These are phyloP conservation scores for Pichia sp. DNA, from an alignment of 1,139 yeast species.

Conservation along the genomic window DNA sequence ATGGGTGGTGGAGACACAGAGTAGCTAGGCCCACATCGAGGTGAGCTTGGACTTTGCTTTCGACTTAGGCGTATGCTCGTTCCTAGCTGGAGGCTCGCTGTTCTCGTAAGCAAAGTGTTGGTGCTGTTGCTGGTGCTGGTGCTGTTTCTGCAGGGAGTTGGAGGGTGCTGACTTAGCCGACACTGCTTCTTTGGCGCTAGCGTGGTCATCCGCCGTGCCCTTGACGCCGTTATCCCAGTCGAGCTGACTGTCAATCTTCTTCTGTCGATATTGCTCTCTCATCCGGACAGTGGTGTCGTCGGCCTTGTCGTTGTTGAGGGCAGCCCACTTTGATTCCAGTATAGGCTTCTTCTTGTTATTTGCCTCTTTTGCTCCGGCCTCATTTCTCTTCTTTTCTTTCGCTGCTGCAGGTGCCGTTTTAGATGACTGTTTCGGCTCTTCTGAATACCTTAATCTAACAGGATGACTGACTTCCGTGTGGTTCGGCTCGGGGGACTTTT, in stretches of 20 bases:
- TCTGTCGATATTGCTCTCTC: constrained; percentile 2
- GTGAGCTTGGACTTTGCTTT: background rate
- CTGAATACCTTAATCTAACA: constrained; percentile 9
- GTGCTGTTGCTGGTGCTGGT: background rate
- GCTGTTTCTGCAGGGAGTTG: too few relatives aligned
- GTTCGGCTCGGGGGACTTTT: background rate
- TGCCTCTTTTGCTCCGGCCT: background rate
- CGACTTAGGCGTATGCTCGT: background rate
- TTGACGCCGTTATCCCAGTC: constrained; percentile 10
- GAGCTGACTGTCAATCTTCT: constrained; percentile 1
- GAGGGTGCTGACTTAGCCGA: too few relatives aligned
- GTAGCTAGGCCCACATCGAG: constrained; percentile 8
- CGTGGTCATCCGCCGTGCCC: background rate
- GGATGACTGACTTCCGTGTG: background rate
- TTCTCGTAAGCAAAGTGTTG: constrained; percentile 6
- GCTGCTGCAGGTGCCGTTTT: background rate
- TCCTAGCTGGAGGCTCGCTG: background rate
- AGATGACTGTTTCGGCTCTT: background rate
- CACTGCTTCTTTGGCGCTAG: background rate
- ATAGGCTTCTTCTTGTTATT: background rate
- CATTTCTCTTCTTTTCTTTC: background rate
- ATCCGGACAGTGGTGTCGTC: background rate
- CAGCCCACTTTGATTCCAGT: constrained; percentile 12
- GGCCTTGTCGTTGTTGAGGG: constrained; percentile 8
- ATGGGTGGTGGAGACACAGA: background rate